Base-by-base conservation (phyloP, 2,329 filamentous ascomycete genomes). In the Colletotrichum brevisporum region DNA sequence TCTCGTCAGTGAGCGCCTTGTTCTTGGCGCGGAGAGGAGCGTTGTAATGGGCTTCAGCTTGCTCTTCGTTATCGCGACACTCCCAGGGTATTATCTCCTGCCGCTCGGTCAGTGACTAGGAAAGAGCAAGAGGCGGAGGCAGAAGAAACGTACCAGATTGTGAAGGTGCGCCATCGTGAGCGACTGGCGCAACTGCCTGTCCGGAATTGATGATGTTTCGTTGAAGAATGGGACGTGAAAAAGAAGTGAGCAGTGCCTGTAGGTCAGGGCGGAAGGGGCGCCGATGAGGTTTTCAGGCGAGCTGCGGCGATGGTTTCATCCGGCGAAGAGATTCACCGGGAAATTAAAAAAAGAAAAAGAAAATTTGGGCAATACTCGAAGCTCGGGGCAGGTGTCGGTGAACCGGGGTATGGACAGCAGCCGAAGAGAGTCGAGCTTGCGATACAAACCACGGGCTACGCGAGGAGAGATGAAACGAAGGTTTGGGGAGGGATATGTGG, bases 31-130 rank as follows among this genome's bases (percentile, higher is more conserved):
- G 85, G n/a, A 86, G 77, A 39, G 85, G 85, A 39, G 82, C 77
- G 39, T 86, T 83, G 74, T 85, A 87, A 55, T 80, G 79, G 43
- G 78, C 76, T 75, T 83, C 83, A 55, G 85, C 84, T 76, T 83
- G 81, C 36, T 88, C 85, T 68, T 85, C 80, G 73, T 83, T 84
- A 72, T 88, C 86, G 62, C 85, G 84, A 64, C 83, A 84, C 73
- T 88, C 86, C 83, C 83, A 85, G 4, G 86, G 82, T 55, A 79
- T 80, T 41, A 77, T 71, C 21, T 75, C 73, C 78, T 82, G 55
- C 2, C 26, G 45, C 3, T n/a, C 9, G 13, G 36, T 72, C 24
- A 72, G 64, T 27, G n/a, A 9, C n/a, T 43, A n/a, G 9, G 4
- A 4, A 9, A 9, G 13, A n/a, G 6, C 16, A 31, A 45, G 16